Evolutionary conservation across 208 protist species (phyloP).

Genomic region (Trypanosoma theileri): DNA sequence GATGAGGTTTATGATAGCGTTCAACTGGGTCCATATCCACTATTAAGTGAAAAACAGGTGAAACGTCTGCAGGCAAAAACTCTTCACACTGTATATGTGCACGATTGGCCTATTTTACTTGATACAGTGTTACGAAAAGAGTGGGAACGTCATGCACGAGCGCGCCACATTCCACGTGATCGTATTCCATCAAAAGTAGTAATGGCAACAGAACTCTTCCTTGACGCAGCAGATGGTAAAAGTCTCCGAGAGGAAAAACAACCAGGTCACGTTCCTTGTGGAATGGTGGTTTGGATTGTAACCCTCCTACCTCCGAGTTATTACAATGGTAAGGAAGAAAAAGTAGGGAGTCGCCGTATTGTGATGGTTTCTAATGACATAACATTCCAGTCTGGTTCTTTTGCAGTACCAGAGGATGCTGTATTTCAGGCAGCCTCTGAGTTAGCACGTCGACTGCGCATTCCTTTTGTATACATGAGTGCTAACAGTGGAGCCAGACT

Average conservation of each 20-base stretch:
- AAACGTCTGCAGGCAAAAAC: conserved; percentile 86
- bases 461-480: conserved; percentile 97
- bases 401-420: conserved; percentile 94
- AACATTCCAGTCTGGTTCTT: conserved; percentile 95
- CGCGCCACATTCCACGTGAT: conserved; percentile 29
- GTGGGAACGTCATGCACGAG: conserved; percentile 66
- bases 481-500: conserved; percentile 97
- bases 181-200: conserved; percentile 40
- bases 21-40: conserved; percentile 71
- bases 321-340: conserved; percentile 42
- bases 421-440: conserved; percentile 91
- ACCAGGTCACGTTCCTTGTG: conserved; percentile 35
- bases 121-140: conserved; percentile 69
- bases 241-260: conserved; percentile 35
- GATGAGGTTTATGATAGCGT: conserved; percentile 14
- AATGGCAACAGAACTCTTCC: conserved; percentile 49
- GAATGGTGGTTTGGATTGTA: conserved; percentile 96
- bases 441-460: conserved; percentile 72
- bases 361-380: conserved; percentile 99
- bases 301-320: conserved; percentile 91
- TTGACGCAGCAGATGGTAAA: conserved; percentile 31
- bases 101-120: conserved; percentile 95
- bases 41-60: conserved; percentile 49
- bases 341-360: conserved; percentile 61
- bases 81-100: conserved; percentile 93